Evolutionary conservation across 1,284 basidiomycete genomes (phyloP), one percentile per base, ranked within the genome.

Genomic region (Marasmius fiardii): DNA sequence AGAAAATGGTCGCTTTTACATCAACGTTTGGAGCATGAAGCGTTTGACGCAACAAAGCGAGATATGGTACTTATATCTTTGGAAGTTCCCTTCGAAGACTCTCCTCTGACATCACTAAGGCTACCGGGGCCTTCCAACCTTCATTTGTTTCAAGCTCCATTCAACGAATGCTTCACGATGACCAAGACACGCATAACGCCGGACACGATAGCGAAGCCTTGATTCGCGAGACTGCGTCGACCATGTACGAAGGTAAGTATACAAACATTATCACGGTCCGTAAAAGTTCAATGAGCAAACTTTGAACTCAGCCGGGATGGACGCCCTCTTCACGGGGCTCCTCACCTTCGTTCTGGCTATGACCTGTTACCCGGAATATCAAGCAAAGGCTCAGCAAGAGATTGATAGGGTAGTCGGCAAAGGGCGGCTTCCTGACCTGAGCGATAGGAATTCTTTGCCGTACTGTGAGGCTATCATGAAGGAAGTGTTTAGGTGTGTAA

Each of bases 341-440:
- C 8, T 24, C 20, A 48, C 52, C 12, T 51, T 57, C 34, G 34
- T 55, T 18, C 53, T 55, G 23, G 60, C 56, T 2, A 48, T 55
- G 48, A 41, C 51, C 4, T 41, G 31, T 1, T 37, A 60, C 54
- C 61, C 59, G 12, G 57, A 60, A 4, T 41, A 58, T 18, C 57
- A 60, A 37, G 53, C 51, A 16, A 61, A 58, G 43, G 63, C 53
- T 12, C 63, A 63, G 23, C 57, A 45, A 1, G 63, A 57, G 3
- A 20, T 63, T 0, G 63, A 63, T 37, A 44, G 14, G 4, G 62
- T 56, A 3, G 33, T 61, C 10, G 60, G 61, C 3, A 8, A 10
- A 8, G 44, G 50, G 21, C 55, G 59, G 0, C 54, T 65, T 1
- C 63, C 63, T 2, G 57, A 60, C 16, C 60, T 63, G n/a, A 21